These are phyloP conservation scores for Clarireedia homoeocarpa DNA, from an alignment of 2,329 filamentous ascomycete genomes.

Conservation along the genomic window DNA sequence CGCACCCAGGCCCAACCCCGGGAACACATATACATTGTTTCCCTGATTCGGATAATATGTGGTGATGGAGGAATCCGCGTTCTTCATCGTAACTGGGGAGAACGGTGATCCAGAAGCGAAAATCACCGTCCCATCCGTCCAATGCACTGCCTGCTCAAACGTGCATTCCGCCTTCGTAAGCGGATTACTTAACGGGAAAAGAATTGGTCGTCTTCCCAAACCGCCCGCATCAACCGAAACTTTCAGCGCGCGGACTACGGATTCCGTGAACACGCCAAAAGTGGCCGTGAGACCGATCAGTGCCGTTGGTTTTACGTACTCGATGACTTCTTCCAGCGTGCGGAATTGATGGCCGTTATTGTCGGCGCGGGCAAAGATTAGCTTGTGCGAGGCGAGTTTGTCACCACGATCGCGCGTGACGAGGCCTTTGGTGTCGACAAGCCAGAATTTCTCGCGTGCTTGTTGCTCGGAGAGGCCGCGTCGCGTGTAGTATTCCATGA, in stretches of 20 bases:
- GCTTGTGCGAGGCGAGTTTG: slow-evolving; percentile 84
- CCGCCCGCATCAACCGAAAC: slow-evolving; percentile 54
- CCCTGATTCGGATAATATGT: slow-evolving; percentile 77
- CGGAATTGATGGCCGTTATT: slow-evolving; percentile 64
- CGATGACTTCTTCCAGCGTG: slow-evolving; percentile 82
- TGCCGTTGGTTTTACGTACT: slow-evolving; percentile 90
- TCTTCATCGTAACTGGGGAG: slow-evolving; percentile 60
- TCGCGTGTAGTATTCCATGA: slow-evolving; percentile 93
- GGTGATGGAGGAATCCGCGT: slow-evolving; percentile 43
- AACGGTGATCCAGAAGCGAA: slow-evolving; percentile 97
- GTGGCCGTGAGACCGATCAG: slow-evolving; percentile 92
- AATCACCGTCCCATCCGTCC: slow-evolving; percentile 85
- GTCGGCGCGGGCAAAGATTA: slow-evolving; percentile 59
- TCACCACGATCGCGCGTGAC: slow-evolving; percentile 91
- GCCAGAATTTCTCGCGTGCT: slow-evolving; percentile 88
- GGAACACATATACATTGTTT: slow-evolving; percentile 90
- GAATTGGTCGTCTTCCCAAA: slow-evolving; percentile 71
- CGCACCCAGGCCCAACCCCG: slow-evolving; percentile 85
- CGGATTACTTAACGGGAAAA: slow-evolving; percentile 96
- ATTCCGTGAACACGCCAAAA: slow-evolving; percentile 86
- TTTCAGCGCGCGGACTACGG: slow-evolving; percentile 67
- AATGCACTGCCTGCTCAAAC: slow-evolving; percentile 82
- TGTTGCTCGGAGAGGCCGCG: slow-evolving; percentile 83
- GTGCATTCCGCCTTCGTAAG: slow-evolving; percentile 96
- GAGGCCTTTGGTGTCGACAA: slow-evolving; percentile 93